phyloP scores from a whole-genome alignment of 768 basidiomycete genomes.

The Leccinellum albellum region DNA sequence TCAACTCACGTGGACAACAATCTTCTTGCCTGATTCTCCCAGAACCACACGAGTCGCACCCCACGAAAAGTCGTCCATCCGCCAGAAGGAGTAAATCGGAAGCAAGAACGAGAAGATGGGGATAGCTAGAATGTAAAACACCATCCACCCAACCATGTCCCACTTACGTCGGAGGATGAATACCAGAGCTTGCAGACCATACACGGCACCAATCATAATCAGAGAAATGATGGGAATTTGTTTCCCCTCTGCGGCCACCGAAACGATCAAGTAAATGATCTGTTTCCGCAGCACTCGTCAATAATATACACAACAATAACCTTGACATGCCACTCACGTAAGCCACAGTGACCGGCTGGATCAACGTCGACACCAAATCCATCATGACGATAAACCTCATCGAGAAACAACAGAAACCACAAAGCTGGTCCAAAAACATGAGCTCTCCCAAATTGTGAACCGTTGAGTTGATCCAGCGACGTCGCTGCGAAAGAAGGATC shows the following conservation, averaged over 20 bases:
- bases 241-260: conserved; percentile 63
- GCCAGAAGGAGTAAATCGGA: conserved; percentile 95
- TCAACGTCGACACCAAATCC: conserved; percentile 84
- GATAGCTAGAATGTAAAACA: conserved; percentile 93
- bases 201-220: conserved; percentile 90
- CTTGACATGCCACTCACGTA: conserved; percentile 57
- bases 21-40: conserved; percentile 93
- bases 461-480: conserved; percentile 99
- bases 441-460: conserved; percentile 95
- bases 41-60: conserved; percentile 89
- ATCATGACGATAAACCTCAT: conserved; percentile 99
- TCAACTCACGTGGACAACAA: conserved; percentile 81
- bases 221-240: conserved; percentile 77
- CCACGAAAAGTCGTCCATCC: conserved; percentile 98
- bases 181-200: conserved; percentile 89
- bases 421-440: conserved; percentile 85
- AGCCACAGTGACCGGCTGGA: conserved; percentile 81
- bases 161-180: conserved; percentile 92
- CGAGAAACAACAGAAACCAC: conserved; percentile 98
- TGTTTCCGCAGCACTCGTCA: conserved; percentile 28
- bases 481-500: conserved; percentile 89
- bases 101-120: conserved; percentile 92
- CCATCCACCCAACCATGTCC: conserved; percentile 98
- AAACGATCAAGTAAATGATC: conserved; percentile 86
- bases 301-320: background rate